Evolutionary conservation across 305 asterid species (phyloP).

Genomic region (Fraxinus albicans): DNA sequence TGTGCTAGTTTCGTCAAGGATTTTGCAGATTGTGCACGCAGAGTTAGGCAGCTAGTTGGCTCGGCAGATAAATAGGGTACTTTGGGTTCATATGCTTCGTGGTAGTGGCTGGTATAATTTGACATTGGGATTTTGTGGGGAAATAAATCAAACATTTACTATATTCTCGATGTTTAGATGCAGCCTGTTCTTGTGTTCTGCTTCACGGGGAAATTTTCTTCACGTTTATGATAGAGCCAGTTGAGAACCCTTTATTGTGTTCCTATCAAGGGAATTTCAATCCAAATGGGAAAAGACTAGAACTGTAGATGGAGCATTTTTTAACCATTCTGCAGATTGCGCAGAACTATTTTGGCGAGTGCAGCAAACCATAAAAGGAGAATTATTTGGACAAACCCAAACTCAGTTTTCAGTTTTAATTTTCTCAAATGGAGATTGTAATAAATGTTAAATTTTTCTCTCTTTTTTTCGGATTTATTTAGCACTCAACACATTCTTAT

Average conservation of each 20-base stretch:
- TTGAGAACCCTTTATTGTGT: background rate
- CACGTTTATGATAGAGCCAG: background rate
- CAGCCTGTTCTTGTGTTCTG: background rate
- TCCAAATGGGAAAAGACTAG: background rate
- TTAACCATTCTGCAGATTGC: background rate
- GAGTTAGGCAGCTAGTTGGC: constrained; percentile 53
- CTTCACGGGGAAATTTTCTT: background rate
- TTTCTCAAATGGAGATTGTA: background rate
- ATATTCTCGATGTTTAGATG: background rate
- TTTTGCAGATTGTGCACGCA: constrained; percentile 76
- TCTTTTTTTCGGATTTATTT: no score
- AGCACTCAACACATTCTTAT: no score
- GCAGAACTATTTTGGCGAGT: background rate
- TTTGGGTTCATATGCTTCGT: background rate
- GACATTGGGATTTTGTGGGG: background rate
- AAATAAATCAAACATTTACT: background rate
- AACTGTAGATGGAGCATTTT: background rate
- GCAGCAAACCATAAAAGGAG: background rate
- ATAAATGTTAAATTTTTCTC: no score
- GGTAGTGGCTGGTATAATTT: background rate
- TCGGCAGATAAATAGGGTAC: constrained; percentile 33
- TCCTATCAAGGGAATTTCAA: background rate
- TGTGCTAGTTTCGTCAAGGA: constrained; percentile 61
- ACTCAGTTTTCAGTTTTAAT: background rate
- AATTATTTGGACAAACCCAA: background rate